Percentiles rank a stretch among this genome's conserved stretches.
Evolutionary conservation across 2,329 filamentous ascomycete species (phyloP).

Genomic region (Colletotrichum brevisporum): DNA sequence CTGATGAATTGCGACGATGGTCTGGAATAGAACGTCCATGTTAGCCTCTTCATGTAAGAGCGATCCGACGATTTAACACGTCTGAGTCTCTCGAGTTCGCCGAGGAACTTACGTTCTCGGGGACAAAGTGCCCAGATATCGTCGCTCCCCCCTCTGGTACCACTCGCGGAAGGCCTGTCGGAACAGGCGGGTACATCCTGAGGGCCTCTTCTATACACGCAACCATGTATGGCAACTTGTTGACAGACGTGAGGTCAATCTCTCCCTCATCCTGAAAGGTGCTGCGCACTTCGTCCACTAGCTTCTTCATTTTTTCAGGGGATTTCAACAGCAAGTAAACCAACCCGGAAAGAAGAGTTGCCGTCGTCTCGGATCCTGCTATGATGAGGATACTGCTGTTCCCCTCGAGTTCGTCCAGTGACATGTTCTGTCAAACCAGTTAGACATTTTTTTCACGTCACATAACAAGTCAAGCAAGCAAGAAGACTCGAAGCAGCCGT

Average conservation of each 20-base stretch:
- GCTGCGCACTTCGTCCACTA: constrained; percentile 55
- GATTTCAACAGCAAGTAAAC: constrained; percentile 50
- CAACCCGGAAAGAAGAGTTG: constrained; percentile 47
- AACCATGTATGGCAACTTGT: constrained; percentile 53
- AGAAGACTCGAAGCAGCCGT: neutral
- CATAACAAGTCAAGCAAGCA: neutral
- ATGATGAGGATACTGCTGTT: constrained; percentile 44
- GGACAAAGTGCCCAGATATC: constrained; percentile 50
- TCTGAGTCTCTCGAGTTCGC: neutral
- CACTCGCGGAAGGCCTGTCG: constrained; percentile 46
- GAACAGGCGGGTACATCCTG: constrained; percentile 54
- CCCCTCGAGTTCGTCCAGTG: constrained; percentile 32
- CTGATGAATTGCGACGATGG: constrained; percentile 56
- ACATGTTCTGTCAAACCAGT: constrained; percentile 41
- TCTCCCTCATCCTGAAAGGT: constrained; percentile 52
- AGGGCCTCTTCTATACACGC: constrained; percentile 59
- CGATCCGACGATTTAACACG: no score
- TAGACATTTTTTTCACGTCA: neutral
- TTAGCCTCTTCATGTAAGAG: no score
- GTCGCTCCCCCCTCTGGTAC: constrained; percentile 50
- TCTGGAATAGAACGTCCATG: constrained; percentile 7
- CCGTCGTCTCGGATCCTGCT: constrained; percentile 53
- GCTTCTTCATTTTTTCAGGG: constrained; percentile 46
- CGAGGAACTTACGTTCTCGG: constrained; percentile 47
- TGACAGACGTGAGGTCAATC: constrained; percentile 52